Conservation (phyloP, 2,329 filamentous ascomycete genomes). For the Zalaria obscura region DNA sequence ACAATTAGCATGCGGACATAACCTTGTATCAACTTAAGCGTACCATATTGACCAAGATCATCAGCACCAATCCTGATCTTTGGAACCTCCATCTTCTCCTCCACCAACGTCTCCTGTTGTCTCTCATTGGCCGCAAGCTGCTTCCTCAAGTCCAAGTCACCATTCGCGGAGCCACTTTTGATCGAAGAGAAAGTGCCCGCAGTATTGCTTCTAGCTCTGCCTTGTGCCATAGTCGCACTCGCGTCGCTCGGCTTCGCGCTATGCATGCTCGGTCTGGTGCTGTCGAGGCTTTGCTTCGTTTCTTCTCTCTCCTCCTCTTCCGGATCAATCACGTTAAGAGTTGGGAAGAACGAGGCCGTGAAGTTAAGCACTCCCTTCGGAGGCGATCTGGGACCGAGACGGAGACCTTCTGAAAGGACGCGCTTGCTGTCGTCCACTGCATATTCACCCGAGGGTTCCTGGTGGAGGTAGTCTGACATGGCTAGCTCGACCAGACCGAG, state of each 20-base stretch:
- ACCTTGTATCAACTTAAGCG: constrained; percentile 11
- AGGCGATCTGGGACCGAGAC: constrained; percentile 56
- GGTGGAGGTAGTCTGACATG: constrained; percentile 62
- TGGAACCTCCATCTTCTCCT: constrained; percentile 42
- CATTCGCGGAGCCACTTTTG: constrained; percentile 14
- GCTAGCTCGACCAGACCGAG: constrained; percentile 69
- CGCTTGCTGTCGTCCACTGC: constrained; percentile 64
- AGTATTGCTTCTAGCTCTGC: constrained; percentile 12
- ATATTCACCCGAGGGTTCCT: constrained; percentile 71
- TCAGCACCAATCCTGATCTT: constrained; percentile 69
- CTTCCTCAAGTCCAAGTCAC: constrained; percentile 27
- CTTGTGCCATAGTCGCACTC: constrained; percentile 2
- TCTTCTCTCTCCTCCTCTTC: constrained; percentile 56
- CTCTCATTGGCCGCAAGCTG: constrained; percentile 32
- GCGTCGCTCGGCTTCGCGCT: constrained; percentile 6
- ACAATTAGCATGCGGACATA: constrained; percentile 19
- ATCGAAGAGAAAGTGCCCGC: constrained; percentile 28
- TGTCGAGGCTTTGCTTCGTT: constrained; percentile 7
- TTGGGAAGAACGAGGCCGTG: constrained; percentile 80
- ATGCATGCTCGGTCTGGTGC: constrained; percentile 8
- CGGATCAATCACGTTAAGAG: constrained; percentile 73
- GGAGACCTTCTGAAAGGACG: constrained; percentile 51
- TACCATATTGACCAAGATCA: constrained; percentile 66
- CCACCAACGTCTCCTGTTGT: constrained; percentile 30
- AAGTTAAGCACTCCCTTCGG: constrained; percentile 72